These are phyloP conservation scores for Aspergillus ibericus DNA, from an alignment of 2,329 filamentous ascomycete genomes.

Conservation along the genomic window DNA sequence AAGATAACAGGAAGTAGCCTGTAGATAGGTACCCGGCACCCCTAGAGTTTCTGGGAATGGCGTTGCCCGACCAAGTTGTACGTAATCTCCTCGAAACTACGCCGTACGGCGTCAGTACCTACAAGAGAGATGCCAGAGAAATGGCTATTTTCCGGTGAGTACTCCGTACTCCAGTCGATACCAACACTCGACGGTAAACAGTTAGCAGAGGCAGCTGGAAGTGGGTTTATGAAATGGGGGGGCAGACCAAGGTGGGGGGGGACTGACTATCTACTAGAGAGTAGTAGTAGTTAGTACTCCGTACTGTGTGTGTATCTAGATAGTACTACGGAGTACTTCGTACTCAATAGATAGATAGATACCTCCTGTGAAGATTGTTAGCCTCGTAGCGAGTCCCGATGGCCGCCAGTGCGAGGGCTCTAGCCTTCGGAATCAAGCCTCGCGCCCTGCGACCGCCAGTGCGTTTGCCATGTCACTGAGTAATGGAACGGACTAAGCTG, in stretches of 20 bases:
- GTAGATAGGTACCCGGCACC: neutral
- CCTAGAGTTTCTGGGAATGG: neutral
- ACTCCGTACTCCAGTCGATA: too few relatives aligned
- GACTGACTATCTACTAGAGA: neutral
- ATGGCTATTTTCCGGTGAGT: too few relatives aligned
- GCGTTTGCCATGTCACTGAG: slow-evolving; percentile 15
- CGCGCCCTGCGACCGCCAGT: slow-evolving; percentile 5
- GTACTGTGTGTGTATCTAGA: too few relatives aligned
- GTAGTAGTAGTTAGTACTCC: too few relatives aligned
- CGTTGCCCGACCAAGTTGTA: slow-evolving; percentile 4
- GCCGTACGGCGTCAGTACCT: too few relatives aligned
- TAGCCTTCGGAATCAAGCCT: slow-evolving; percentile 10
- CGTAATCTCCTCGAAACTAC: neutral
- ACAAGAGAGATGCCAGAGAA: neutral
- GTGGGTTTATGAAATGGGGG: too few relatives aligned
- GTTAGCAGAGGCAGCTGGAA: too few relatives aligned
- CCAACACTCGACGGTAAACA: too few relatives aligned
- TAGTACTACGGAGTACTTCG: neutral
- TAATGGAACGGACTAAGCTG: slow-evolving; percentile 16
- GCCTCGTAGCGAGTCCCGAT: neutral
- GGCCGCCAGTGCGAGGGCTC: neutral
- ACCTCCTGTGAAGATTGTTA: neutral
- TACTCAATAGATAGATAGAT: neutral
- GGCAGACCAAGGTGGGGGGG: too few relatives aligned
- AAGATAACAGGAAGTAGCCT: neutral